Evolutionary conservation across 2,329 filamentous ascomycete species (phyloP), one percentile per base, ranked within the genome.

Genomic region (Fusarium mangiferae): DNA sequence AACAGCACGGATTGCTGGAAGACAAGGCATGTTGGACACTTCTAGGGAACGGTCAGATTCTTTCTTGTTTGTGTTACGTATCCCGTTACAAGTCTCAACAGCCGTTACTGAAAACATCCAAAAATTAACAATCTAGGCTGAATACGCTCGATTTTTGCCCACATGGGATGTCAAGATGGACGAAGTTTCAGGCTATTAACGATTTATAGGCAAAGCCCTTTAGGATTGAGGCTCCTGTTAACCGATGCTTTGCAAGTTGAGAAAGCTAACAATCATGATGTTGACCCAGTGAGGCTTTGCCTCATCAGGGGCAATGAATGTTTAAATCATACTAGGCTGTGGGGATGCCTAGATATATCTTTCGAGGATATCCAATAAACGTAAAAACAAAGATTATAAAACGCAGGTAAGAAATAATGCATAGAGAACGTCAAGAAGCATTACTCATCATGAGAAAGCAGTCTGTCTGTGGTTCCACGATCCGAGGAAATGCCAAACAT

Each of bases 401-500:
- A 26, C n/a, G 6, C 42, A 45, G 42, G 39, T 15, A n/a, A 7
- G 39, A 42, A 42, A n/a, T n/a, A 3, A 12, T 42, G 13, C 13
- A 39, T 7, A 39, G 5, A 42, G 39, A 15, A 1, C 13, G 15
- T 15, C 39, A 42, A 14, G 7, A 42, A 15, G 24, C 28, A 49
- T 49, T 12, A 15, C 22, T 49, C 5, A 49, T 17, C 28, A 30
- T 49, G 20, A 49, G 28, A 33, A 33, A 30, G 28, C 20, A 49
- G 28, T 30, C 14, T n/a, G 7, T 30, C 46, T 30, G 6, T n/a
- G 28, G 8, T 30, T 49, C 45, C 46, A 33, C 46, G 28, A 30
- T 52, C 70, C 66, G 66, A 71, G 70, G 66, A 73, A 35, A 73
- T 73, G n/a, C 28, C 39, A 39, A 30, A 7, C 22, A 39, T 44